These are phyloP conservation scores for Epichloe brachyelytri DNA, from an alignment of 2,329 filamentous ascomycete species.

Conservation along the genomic window DNA sequence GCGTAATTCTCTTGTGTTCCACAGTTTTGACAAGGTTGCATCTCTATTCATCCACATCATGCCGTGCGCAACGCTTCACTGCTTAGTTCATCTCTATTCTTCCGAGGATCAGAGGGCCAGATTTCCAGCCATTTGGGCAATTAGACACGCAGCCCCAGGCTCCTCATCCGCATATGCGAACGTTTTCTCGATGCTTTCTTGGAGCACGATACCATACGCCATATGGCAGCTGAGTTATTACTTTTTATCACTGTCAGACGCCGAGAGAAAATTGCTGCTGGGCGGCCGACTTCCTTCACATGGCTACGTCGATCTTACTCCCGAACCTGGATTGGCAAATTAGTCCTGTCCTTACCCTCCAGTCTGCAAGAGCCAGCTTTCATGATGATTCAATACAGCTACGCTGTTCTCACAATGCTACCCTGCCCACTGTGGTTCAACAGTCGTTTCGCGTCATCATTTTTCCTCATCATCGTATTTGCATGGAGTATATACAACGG, in stretches of 20 bases:
- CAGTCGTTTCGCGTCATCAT: constrained; percentile 64
- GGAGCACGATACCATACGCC: constrained; percentile 86
- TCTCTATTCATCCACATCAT: constrained; percentile 99
- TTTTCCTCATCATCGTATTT: constrained; percentile 74
- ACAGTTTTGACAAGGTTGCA: constrained; percentile 95
- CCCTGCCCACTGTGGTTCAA: constrained; percentile 94
- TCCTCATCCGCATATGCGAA: constrained; percentile 67
- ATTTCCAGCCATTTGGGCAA: constrained; percentile 76
- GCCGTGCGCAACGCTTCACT: constrained; percentile 89
- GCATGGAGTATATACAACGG: constrained; percentile 94
- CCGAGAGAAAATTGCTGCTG: constrained; percentile 90
- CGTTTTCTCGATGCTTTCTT: constrained; percentile 74
- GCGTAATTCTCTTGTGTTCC: constrained; percentile 96
- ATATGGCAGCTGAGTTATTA: constrained; percentile 91
- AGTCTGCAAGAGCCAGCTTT: constrained; percentile 76
- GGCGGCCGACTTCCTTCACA: constrained; percentile 90
- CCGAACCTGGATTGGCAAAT: constrained; percentile 74
- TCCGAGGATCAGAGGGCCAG: constrained; percentile 49
- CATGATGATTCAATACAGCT: constrained; percentile 90
- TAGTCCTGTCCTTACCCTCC: constrained; percentile 68
- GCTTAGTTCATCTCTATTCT: constrained; percentile 71
- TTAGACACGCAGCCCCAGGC: constrained; percentile 56
- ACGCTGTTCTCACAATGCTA: constrained; percentile 85
- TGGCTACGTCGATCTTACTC: constrained; percentile 90
- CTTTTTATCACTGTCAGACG: constrained; percentile 90